These are phyloP conservation scores for Lipomyces yamanashiensis DNA, from an alignment of 805 yeast species.

Conservation along the genomic window DNA sequence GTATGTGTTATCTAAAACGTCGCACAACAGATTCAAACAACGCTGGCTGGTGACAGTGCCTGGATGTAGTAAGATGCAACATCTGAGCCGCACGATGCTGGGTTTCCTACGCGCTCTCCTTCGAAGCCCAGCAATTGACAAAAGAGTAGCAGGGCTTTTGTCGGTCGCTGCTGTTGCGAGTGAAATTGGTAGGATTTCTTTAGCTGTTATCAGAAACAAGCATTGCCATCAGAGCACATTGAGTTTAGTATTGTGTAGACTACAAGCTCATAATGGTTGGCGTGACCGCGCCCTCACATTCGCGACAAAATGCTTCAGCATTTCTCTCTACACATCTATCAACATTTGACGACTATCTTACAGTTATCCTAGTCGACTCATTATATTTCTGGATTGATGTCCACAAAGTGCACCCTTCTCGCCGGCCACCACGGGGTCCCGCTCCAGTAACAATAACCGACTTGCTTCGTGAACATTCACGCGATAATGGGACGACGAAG, in stretches of 20 bases:
- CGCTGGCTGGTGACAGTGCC: no score
- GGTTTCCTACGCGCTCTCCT: no score
- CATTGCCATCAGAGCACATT: no score
- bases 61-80: no score
- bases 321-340: constrained; percentile 28
- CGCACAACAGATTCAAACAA: no score
- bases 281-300: neutral
- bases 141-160: no score
- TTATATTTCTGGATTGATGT: constrained; percentile 31
- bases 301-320: neutral
- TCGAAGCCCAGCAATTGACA: no score
- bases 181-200: no score
- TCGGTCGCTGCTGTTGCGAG: no score
- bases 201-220: no score
- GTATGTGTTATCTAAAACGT: no score
- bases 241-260: neutral
- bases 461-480: constrained; percentile 8
- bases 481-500: neutral
- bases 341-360: constrained; percentile 31
- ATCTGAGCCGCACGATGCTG: no score
- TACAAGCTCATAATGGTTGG: neutral
- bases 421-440: constrained; percentile 28
- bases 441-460: constrained; percentile 6
- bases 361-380: constrained; percentile 29
- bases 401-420: constrained; percentile 30